A percentile compares a stretch with the other conserved stretches of the same genome.
phyloP scores from a whole-genome alignment of 2,329 filamentous ascomycete species.

The Ploettnerulaceae sp. region DNA sequence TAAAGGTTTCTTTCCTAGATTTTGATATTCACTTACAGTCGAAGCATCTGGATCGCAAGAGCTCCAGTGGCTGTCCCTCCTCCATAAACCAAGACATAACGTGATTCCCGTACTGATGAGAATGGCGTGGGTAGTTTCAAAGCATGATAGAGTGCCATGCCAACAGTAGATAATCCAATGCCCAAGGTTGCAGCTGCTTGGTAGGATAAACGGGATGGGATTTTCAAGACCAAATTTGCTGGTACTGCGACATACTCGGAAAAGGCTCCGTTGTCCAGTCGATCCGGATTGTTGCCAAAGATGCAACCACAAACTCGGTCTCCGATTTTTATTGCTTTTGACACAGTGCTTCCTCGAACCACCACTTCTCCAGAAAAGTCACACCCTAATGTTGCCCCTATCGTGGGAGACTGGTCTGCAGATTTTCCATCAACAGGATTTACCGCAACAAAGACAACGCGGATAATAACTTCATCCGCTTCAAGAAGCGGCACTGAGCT shows the following conservation, averaged over 20 bases:
- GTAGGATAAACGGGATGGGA: neutral
- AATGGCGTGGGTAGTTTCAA: neutral
- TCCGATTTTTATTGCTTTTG: too few species aligned
- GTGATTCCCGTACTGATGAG: too few species aligned
- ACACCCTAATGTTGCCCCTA: neutral
- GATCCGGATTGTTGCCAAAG: neutral
- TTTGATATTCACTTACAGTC: constrained; percentile 22
- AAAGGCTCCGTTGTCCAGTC: neutral
- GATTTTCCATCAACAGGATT: neutral
- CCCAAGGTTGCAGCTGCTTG: neutral
- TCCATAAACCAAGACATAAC: constrained; percentile 37
- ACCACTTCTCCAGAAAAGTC: neutral
- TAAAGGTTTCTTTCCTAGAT: neutral
- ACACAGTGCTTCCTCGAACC: too few species aligned
- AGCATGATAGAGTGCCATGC: neutral
- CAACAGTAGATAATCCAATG: neutral
- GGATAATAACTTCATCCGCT: neutral
- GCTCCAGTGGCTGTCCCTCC: constrained; percentile 42
- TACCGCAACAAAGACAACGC: neutral
- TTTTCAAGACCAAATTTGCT: neutral
- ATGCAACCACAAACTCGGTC: neutral
- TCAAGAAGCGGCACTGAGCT: neutral
- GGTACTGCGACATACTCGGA: neutral
- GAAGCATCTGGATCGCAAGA: constrained; percentile 41
- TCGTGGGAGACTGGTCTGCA: neutral